These are phyloP conservation scores for Piloderma croceum DNA, from an alignment of 768 basidiomycete species.

Conservation along the genomic window DNA sequence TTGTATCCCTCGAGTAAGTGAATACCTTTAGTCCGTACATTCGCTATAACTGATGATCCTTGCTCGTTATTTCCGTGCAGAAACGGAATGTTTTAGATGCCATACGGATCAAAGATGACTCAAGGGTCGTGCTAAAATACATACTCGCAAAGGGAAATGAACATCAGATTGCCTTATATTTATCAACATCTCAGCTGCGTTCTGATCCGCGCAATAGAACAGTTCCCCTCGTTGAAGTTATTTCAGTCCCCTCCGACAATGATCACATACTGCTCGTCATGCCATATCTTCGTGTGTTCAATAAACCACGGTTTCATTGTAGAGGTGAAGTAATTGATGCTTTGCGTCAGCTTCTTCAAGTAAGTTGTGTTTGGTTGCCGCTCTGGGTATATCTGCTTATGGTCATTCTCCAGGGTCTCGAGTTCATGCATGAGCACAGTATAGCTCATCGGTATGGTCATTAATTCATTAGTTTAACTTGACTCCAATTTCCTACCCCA, in stretches of 20 bases:
- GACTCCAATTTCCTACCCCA: neutral
- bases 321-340: slow-evolving; percentile 11
- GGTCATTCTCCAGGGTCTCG: slow-evolving; percentile 10
- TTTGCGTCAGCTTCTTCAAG: slow-evolving; percentile 10
- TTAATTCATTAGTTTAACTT: neutral
- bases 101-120: slow-evolving; percentile 6
- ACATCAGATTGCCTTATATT: too few relatives aligned
- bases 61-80: neutral
- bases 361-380: too few relatives aligned
- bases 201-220: neutral
- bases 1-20: too few relatives aligned
- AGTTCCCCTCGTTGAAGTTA: slow-evolving; percentile 2
- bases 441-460: slow-evolving; percentile 6
- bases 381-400: too few relatives aligned
- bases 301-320: slow-evolving; percentile 10
- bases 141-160: neutral
- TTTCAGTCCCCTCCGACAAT: slow-evolving; percentile 1
- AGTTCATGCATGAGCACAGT: slow-evolving; percentile 11
- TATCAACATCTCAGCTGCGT: neutral
- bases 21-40: neutral
- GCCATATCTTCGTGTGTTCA: slow-evolving; percentile 7
- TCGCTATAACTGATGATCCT: neutral
- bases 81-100: slow-evolving; percentile 4
- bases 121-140: slow-evolving; percentile 7
- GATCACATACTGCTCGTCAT: slow-evolving; percentile 5